Percentiles rank a stretch among this genome's conserved stretches.
phyloP scores from a whole-genome alignment of 371 early-diverging fungal species.

The Vairimorpha ceranae region DNA sequence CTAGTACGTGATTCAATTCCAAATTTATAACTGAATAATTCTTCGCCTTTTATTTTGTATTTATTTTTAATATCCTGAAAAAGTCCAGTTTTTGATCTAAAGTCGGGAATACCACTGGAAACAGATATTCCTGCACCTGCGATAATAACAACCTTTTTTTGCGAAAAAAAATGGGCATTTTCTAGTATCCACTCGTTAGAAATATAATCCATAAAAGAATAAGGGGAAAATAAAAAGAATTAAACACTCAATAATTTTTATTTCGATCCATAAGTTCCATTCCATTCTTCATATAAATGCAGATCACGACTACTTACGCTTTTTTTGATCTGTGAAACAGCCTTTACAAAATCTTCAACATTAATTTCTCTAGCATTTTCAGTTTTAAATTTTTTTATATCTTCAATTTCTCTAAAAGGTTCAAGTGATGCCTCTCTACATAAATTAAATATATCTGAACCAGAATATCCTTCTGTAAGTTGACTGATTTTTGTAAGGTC shows the following conservation, averaged over 20 bases:
- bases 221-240: neutral
- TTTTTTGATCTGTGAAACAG: constrained; percentile 72
- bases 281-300: constrained; percentile 71
- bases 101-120: constrained; percentile 91
- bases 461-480: constrained; percentile 74
- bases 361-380: constrained; percentile 70
- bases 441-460: constrained; percentile 92
- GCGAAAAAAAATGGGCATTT: constrained; percentile 29
- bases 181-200: neutral
- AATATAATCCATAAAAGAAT: neutral
- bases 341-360: constrained; percentile 69
- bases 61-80: constrained; percentile 75
- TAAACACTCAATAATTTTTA: neutral
- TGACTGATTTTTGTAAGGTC: constrained; percentile 66
- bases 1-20: constrained; percentile 67
- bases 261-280: constrained; percentile 63
- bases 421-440: constrained; percentile 84
- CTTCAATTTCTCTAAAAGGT: constrained; percentile 66
- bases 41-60: constrained; percentile 75
- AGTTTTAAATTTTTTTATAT: constrained; percentile 64
- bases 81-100: constrained; percentile 86
- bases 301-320: constrained; percentile 74
- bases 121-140: constrained; percentile 87
- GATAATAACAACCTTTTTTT: constrained; percentile 70
- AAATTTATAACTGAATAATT: constrained; percentile 72